Conservation (phyloP, 2,329 filamentous ascomycete genomes). For the Rhynchosporium secalis region DNA sequence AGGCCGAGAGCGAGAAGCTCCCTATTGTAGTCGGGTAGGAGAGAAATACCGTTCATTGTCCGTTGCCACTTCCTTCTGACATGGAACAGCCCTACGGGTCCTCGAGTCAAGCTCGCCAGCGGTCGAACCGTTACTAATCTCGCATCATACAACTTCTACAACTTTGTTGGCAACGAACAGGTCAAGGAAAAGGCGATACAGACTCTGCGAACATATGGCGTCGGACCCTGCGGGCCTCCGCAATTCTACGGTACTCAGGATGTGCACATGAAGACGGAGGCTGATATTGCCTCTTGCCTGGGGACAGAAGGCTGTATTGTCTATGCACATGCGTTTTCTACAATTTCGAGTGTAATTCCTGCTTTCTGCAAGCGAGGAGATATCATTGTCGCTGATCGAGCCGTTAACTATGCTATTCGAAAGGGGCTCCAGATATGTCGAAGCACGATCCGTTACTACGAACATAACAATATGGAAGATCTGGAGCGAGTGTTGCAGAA, state of each 20-base stretch:
- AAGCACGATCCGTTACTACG: conserved; percentile 89
- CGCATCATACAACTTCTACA: conserved; percentile 96
- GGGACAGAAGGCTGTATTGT: conserved; percentile 89
- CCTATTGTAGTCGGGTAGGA: conserved; percentile 83
- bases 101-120: conserved; percentile 83
- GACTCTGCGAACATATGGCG: conserved; percentile 90
- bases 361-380: conserved; percentile 97
- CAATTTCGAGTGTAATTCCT: conserved; percentile 94
- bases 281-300: conserved; percentile 86
- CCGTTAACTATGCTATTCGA: conserved; percentile 89
- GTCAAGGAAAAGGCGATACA: conserved; percentile 95
- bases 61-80: conserved; percentile 9
- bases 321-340: conserved; percentile 94
- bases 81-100: conserved; percentile 71
- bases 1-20: conserved; percentile 77
- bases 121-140: conserved; percentile 92
- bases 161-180: conserved; percentile 88
- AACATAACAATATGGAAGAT: conserved; percentile 95
- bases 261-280: conserved; percentile 95
- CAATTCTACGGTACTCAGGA: conserved; percentile 99
- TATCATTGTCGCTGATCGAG: conserved; percentile 92
- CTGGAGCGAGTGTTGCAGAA: conserved; percentile 81
- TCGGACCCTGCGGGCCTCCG: conserved; percentile 93
- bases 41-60: not conserved
- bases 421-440: conserved; percentile 92